Conservation (phyloP, 441 rosid species). For the Erysimum pusillum region DNA sequence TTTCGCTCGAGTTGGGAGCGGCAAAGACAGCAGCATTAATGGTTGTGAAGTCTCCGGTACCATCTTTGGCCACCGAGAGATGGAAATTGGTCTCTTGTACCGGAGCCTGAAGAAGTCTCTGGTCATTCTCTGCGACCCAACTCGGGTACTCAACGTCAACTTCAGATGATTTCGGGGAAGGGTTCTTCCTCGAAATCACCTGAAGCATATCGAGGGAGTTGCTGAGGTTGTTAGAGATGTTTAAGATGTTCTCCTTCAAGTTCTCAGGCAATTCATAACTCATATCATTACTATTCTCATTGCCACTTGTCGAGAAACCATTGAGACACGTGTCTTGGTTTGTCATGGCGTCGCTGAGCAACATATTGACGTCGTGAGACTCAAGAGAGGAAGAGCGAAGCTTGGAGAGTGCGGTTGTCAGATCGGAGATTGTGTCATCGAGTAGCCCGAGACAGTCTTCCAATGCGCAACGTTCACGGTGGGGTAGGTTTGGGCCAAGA, state of each 20-base stretch:
- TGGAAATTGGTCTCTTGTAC: conserved; percentile 46
- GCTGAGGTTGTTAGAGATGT: conserved; percentile 61
- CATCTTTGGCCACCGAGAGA: conserved; percentile 63
- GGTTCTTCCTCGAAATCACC: conserved; percentile 48
- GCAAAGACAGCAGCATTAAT: conserved; percentile 62
- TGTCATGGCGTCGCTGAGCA: conserved; percentile 66
- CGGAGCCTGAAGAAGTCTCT: conserved; percentile 50
- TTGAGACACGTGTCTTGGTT: conserved; percentile 79
- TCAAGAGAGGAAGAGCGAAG: conserved; percentile 46
- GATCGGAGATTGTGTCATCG: conserved; percentile 51
- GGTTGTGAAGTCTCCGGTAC: conserved; percentile 60
- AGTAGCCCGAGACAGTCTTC: conserved; percentile 64
- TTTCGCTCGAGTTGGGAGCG: conserved; percentile 60
- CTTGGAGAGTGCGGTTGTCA: conserved; percentile 47
- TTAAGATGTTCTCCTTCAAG: conserved; percentile 48
- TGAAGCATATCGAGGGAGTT: conserved; percentile 58
- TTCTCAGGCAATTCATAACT: conserved; percentile 10
- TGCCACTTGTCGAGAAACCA: conserved; percentile 52
- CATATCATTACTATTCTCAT: not conserved
- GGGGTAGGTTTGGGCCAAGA: conserved; percentile 38
- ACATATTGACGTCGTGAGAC: conserved; percentile 50
- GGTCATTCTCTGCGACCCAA: conserved; percentile 54
- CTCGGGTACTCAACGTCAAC: conserved; percentile 54
- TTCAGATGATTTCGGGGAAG: not conserved
- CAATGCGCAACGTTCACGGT: conserved; percentile 50